Evolutionary conservation across 495 filamentous ascomycete genomes (phyloP), one percentile per base, ranked within the genome.

Genomic region (Hyphodiscus hymeniophilus): DNA sequence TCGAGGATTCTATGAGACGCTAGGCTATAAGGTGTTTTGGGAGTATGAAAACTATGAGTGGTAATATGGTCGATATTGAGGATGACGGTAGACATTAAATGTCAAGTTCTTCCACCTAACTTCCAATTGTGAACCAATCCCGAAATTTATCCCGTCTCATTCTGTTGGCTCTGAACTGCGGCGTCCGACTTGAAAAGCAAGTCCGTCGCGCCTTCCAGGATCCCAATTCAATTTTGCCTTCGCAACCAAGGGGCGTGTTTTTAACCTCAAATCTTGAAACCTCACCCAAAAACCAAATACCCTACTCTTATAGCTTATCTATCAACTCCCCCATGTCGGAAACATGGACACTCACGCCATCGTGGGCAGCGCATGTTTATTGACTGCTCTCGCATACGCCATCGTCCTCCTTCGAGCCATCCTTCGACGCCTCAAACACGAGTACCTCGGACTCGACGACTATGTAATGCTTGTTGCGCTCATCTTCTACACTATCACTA

Each of bases 1-100:
- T 34, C 63, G 72, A 16, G 71, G 68, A 7, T 76, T 66, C 57
- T 76, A 76, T 57, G 72, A 74, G 55, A 62, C 67, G 38, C 41
- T 74, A 15, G 73, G 73, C 2, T 75, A 73, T 50, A 38, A 61
- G 47, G 58, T 59, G 7, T 69, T 65, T 63, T 60, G 70, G 32
- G 67, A 68, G 23, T 76, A 75, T 55, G 50, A 56, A 36, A 41
- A 43, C 2, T 53, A 56, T 31, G 41, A 55, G 15, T 58, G 51
- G 56, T 55, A 21, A n/a, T 5, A 18, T 5, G 34, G 34, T n/a
- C 6, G 13, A 36, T 4, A 36, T 6, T 5, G 34, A n/a, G 13
- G 34, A 36, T 5, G 26, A 5, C 10, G 26, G 26, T n/a, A n/a
- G n/a, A n/a, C n/a, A n/a, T n/a, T n/a, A n/a, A n/a, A n/a, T n/a